These are phyloP conservation scores for Fusarium haematococcum DNA, from an alignment of 2,329 filamentous ascomycete species.

Conservation along the genomic window DNA sequence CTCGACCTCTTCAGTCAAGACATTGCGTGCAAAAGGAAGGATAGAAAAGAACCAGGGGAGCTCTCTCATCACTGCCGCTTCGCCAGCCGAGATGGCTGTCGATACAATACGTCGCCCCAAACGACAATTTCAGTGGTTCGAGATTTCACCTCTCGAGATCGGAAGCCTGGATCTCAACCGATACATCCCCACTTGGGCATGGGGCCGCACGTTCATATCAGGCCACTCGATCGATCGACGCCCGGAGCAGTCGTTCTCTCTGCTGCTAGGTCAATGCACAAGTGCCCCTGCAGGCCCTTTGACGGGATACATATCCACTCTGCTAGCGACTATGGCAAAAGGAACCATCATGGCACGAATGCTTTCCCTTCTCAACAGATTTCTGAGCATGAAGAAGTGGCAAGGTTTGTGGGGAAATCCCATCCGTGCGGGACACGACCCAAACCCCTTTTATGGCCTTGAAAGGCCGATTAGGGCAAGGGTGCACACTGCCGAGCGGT, in stretches of 20 bases:
- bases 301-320: slow-evolving; percentile 32
- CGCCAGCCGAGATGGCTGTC: fast-evolving
- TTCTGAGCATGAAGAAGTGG: slow-evolving; percentile 26
- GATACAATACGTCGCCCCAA: fast-evolving
- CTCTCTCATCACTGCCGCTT: fast-evolving
- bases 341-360: slow-evolving; percentile 30
- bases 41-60: fast-evolving
- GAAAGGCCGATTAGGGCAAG: background rate
- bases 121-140: slow-evolving; percentile 40
- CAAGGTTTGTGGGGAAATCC: slow-evolving; percentile 41
- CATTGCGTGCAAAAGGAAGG: slow-evolving; percentile 6
- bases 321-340: slow-evolving; percentile 28
- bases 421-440: slow-evolving; percentile 38
- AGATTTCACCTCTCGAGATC: slow-evolving; percentile 36
- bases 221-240: slow-evolving; percentile 31
- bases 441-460: slow-evolving; percentile 40
- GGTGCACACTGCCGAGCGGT: background rate
- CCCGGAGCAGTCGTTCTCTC: slow-evolving; percentile 35
- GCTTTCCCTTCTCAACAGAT: slow-evolving; percentile 3
- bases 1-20: background rate
- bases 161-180: slow-evolving; percentile 34
- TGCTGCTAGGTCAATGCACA: slow-evolving; percentile 35
- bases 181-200: slow-evolving; percentile 39
- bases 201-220: slow-evolving; percentile 39
- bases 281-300: slow-evolving; percentile 37